Evolutionary conservation across 176 grass and related monocot species (phyloP).

Genomic region (Raddia guianensis): DNA sequence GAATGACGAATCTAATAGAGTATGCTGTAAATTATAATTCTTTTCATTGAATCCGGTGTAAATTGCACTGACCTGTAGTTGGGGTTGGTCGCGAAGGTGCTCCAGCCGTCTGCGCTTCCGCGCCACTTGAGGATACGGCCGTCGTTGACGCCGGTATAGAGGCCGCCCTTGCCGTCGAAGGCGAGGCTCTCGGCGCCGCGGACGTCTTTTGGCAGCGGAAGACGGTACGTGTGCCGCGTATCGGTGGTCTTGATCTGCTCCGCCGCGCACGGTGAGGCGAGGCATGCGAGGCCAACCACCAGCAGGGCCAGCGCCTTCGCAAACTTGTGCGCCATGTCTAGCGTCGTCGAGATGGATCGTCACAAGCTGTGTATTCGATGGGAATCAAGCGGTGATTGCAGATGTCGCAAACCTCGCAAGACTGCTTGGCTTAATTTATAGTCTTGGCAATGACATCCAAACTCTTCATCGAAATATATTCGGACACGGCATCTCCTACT

Average conservation of each 20-base stretch:
- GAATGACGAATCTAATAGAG: neutral
- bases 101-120: slow-evolving; percentile 42
- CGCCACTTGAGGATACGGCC: slow-evolving; percentile 61
- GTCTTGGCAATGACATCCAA: neutral
- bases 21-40: neutral
- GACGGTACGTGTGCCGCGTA: slow-evolving; percentile 12
- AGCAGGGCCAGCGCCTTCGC: neutral
- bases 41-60: neutral
- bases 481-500: too few relatives aligned
- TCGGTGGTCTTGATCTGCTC: slow-evolving; percentile 29
- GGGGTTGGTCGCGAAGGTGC: slow-evolving; percentile 50
- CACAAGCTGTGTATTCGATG: neutral
- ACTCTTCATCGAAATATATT: too few relatives aligned
- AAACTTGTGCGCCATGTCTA: neutral
- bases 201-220: slow-evolving; percentile 21
- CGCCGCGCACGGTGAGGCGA: neutral
- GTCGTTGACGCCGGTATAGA: slow-evolving; percentile 66
- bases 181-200: slow-evolving; percentile 62
- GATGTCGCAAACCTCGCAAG: too few relatives aligned
- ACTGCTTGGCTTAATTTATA: neutral
- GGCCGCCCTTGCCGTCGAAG: slow-evolving; percentile 44
- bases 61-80: slow-evolving; percentile 6
- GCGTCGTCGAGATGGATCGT: neutral
- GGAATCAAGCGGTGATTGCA: neutral
- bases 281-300: neutral